phyloP scores from a whole-genome alignment of 306 rosid genomes.

The Sicyos edulis region DNA sequence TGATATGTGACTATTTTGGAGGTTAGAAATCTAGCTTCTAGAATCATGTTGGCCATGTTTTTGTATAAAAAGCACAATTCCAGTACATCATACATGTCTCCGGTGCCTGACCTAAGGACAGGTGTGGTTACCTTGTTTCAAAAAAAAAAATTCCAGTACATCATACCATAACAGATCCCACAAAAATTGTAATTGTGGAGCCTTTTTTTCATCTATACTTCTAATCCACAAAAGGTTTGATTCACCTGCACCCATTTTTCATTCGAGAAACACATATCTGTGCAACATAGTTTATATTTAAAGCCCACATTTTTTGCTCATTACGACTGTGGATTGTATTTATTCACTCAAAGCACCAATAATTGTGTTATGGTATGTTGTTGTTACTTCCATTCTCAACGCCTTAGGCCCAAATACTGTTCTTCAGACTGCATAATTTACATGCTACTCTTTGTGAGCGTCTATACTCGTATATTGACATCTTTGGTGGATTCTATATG shows the following conservation, averaged over 20 bases:
- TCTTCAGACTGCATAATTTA: neutral
- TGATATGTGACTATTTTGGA: neutral
- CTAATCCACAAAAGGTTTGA: neutral
- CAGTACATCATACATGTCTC: too few relatives aligned
- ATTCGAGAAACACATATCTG: neutral
- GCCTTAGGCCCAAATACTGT: neutral
- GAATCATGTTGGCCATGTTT: neutral
- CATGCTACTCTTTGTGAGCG: neutral
- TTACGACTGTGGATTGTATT: constrained; percentile 1
- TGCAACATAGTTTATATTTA: neutral
- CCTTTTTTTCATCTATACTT: constrained; percentile 10
- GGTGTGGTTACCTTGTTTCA: too few relatives aligned
- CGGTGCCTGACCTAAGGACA: too few relatives aligned
- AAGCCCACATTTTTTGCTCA: neutral
- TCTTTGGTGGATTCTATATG: constrained; percentile 3
- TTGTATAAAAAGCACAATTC: neutral
- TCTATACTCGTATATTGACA: neutral
- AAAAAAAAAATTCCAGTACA: too few relatives aligned
- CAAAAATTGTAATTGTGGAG: neutral
- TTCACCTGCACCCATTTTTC: neutral
- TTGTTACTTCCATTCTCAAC: neutral
- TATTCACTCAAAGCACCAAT: neutral
- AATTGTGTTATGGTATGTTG: neutral
- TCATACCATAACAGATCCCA: neutral
- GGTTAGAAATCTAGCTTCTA: neutral